Evolutionary conservation across 495 filamentous ascomycete species (phyloP), one percentile per base, ranked within the genome.

Genomic region (Podospora australis): DNA sequence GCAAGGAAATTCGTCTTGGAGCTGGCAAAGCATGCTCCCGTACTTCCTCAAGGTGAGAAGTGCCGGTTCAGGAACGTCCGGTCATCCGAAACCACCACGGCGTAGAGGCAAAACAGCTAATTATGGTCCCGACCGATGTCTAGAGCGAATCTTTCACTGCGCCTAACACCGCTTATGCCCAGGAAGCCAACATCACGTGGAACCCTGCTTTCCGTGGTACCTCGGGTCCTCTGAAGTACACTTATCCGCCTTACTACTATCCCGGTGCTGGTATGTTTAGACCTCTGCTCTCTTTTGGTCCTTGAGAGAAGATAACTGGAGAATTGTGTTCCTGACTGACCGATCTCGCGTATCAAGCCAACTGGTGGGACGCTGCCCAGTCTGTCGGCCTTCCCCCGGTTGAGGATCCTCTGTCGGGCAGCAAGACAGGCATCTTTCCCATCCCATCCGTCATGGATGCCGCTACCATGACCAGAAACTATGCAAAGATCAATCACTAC

Each of bases 1-100:
- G 22, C 40, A 43, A 2, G 82, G 82, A 2, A 83, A 82, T 54
- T 63, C 70, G 2, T 78, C 78, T 13, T 85, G 79, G 80, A 75
- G 70, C 50, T 86, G 80, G 77, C 50, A 74, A 0, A 71, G 56
- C 28, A 60, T 86, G n/a, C 57, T 80, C 14, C 77, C 80, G 3
- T 86, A 84, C 54, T 79, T 78, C 57, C 63, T 66, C 19, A 79
- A 77, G 65, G 72, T 72, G n/a, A 48, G 49, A 30, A 30, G 13
- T 30, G 26, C 6, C 6, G 29, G 32, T 28, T 3, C 19, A 20
- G 2, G 4, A 7, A 24, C 32, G 46, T 29, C 10, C 8, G 11
- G 11, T 23, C 10, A 5, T 3, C 25, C 1, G 4, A 10, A 36
- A 17, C 38, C 41, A n/a, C 16, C 48, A 49, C 36, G 13, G 7